Evolutionary conservation across 805 yeast genomes (phyloP).

Genomic region (Candida alai): DNA sequence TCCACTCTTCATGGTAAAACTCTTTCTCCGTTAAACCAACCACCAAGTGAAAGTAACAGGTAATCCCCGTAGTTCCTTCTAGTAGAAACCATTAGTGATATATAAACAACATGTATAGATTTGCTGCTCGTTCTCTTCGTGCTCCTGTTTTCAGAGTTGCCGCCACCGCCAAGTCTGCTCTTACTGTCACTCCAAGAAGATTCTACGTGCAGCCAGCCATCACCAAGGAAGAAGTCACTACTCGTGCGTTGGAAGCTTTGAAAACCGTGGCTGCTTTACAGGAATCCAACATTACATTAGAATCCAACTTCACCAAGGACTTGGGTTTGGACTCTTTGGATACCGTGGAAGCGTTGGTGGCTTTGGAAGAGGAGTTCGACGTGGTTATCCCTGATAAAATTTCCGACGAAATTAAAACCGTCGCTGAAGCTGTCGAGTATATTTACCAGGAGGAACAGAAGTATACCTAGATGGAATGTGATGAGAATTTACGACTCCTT

Average conservation of each 20-base stretch:
- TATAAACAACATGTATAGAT: conserved; percentile 45
- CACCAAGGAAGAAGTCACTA: conserved; percentile 73
- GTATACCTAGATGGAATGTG: conserved; percentile 4
- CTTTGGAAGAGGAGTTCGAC: conserved; percentile 86
- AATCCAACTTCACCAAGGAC: conserved; percentile 61
- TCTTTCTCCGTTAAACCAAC: too few species aligned
- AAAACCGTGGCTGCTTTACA: conserved; percentile 48
- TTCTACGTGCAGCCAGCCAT: conserved; percentile 64
- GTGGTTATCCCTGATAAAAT: conserved; percentile 84
- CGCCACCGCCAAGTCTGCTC: too few species aligned
- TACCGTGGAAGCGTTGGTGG: conserved; percentile 92
- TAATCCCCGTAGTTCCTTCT: too few species aligned
- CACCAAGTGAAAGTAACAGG: too few species aligned
- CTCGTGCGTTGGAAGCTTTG: conserved; percentile 79
- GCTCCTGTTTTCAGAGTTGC: conserved; percentile 29
- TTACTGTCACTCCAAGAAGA: conserved; percentile 35
- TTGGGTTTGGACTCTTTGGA: conserved; percentile 91
- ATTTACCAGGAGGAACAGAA: conserved; percentile 61
- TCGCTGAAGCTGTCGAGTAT: conserved; percentile 89
- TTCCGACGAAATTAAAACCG: conserved; percentile 90
- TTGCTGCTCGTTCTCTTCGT: conserved; percentile 43
- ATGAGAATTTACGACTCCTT: background rate
- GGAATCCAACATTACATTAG: conserved; percentile 39
- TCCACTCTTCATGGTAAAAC: too few species aligned
- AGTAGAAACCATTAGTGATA: too few species aligned